These are phyloP conservation scores for Cutaneotrichosporon dermatis DNA, from an alignment of 1,284 basidiomycete species.

Conservation along the genomic window DNA sequence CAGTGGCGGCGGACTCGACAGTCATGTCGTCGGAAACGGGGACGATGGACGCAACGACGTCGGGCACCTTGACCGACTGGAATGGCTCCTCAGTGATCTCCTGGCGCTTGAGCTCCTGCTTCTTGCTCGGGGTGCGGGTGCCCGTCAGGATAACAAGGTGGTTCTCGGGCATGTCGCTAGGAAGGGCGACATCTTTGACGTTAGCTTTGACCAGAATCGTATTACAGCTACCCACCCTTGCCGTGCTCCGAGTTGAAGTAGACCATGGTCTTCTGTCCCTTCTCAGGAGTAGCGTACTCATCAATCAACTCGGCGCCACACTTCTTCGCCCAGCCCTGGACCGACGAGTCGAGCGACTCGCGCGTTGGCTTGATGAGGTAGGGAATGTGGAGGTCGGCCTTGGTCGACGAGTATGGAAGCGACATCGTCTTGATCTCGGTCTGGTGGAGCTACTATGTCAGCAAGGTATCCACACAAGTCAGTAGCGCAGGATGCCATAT, in stretches of 20 bases:
- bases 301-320: slow-evolving; percentile 35
- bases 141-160: slow-evolving; percentile 41
- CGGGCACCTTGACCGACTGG: slow-evolving; percentile 59
- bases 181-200: slow-evolving; percentile 10
- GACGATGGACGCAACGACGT: slow-evolving; percentile 61
- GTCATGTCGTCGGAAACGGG: slow-evolving; percentile 19
- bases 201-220: background rate
- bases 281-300: slow-evolving; percentile 7
- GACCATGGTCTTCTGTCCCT: slow-evolving; percentile 4
- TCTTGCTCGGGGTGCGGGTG: slow-evolving; percentile 17
- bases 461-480: background rate
- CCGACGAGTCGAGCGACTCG: slow-evolving; percentile 23
- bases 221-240: slow-evolving; percentile 3
- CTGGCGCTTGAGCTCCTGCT: slow-evolving; percentile 6
- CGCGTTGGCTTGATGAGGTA: slow-evolving; percentile 21
- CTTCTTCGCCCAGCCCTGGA: slow-evolving; percentile 33
- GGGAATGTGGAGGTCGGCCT: slow-evolving; percentile 29
- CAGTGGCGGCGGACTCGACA: slow-evolving; percentile 7
- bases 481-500: no score
- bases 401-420: slow-evolving; percentile 15
- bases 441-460: slow-evolving; percentile 35
- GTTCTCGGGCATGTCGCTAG: slow-evolving; percentile 18
- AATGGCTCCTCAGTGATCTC: slow-evolving; percentile 8
- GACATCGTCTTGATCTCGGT: slow-evolving; percentile 24
- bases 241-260: slow-evolving; percentile 15